These are phyloP conservation scores for Novymonas esmeraldas DNA, from an alignment of 208 protist species.

Conservation along the genomic window DNA sequence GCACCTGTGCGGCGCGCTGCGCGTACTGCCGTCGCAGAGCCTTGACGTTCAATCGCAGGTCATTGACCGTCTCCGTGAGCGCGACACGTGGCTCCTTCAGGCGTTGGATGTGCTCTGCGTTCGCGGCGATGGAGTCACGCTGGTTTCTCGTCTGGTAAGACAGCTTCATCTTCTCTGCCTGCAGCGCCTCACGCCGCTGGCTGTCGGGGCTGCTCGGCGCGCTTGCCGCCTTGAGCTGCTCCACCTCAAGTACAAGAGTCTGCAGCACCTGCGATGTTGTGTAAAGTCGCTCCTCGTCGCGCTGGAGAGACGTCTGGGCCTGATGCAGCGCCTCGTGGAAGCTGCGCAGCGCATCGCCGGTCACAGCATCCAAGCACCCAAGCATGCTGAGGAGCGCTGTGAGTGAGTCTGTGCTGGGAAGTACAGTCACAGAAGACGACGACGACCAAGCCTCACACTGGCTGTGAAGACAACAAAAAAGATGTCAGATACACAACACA, in stretches of 20 bases:
- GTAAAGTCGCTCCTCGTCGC: slow-evolving; percentile 37
- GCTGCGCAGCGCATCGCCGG: slow-evolving; percentile 40
- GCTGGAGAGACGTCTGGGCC: slow-evolving; percentile 38
- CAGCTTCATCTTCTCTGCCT: slow-evolving; percentile 40
- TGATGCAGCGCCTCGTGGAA: slow-evolving; percentile 45
- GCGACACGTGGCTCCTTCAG: slow-evolving; percentile 29
- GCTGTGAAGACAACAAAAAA: no score
- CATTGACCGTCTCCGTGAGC: slow-evolving; percentile 7
- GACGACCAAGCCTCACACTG: no score
- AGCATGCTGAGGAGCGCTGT: no score
- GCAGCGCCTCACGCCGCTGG: slow-evolving; percentile 39
- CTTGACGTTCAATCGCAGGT: slow-evolving; percentile 12
- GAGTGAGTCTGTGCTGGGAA: no score
- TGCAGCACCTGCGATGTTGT: slow-evolving; percentile 17
- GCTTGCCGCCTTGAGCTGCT: slow-evolving; percentile 2
- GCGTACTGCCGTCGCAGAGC: slow-evolving; percentile 24
- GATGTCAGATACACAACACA: no score
- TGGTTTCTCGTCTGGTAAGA: slow-evolving; percentile 21
- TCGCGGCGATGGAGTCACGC: slow-evolving; percentile 12
- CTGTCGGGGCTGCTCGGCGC: slow-evolving; percentile 29
- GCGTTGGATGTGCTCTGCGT: slow-evolving; percentile 26
- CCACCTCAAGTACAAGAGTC: slow-evolving; percentile 18
- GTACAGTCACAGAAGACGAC: no score
- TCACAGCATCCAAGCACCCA: slow-evolving; percentile 29
- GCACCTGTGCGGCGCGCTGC: slow-evolving; percentile 18